phyloP scores from a whole-genome alignment of 257 asterid genomes.

The Lycium barbarum region DNA sequence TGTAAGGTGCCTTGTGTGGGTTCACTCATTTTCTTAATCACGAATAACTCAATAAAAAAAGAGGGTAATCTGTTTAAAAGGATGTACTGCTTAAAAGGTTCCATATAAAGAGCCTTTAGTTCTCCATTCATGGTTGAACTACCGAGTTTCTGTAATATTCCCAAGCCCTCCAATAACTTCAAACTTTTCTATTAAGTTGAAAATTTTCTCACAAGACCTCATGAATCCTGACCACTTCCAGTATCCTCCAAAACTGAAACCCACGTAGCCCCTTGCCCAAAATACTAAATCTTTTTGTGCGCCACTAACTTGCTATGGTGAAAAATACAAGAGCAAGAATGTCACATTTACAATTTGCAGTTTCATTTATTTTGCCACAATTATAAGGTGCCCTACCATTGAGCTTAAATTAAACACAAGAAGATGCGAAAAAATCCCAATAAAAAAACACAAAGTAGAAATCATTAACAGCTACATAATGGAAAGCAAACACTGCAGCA shows the following conservation, averaged over 20 bases:
- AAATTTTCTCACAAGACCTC: not conserved
- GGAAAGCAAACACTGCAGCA: not conserved
- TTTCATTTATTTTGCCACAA: not conserved
- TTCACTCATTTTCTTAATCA: not conserved
- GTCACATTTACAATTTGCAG: not conserved
- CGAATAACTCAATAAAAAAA: not conserved
- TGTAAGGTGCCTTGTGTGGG: not conserved
- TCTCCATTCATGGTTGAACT: slow-evolving; percentile 4
- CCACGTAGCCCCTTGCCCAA: not conserved
- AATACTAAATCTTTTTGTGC: not conserved
- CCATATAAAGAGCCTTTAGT: not conserved
- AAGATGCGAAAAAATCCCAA: not conserved
- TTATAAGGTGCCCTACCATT: not conserved
- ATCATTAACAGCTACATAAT: not conserved
- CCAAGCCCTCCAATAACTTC: slow-evolving; percentile 2
- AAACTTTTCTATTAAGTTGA: slow-evolving; percentile 6
- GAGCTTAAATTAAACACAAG: not conserved
- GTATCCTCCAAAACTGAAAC: not conserved
- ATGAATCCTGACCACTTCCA: slow-evolving; percentile 7
- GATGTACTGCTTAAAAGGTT: not conserved
- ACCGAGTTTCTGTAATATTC: not conserved
- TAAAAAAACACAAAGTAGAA: not conserved
- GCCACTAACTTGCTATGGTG: not conserved
- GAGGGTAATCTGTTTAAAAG: not conserved
- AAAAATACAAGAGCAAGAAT: slow-evolving; percentile 12